phyloP scores from a whole-genome alignment of 345 rosid genomes.

The Noccaea bulbosa region DNA sequence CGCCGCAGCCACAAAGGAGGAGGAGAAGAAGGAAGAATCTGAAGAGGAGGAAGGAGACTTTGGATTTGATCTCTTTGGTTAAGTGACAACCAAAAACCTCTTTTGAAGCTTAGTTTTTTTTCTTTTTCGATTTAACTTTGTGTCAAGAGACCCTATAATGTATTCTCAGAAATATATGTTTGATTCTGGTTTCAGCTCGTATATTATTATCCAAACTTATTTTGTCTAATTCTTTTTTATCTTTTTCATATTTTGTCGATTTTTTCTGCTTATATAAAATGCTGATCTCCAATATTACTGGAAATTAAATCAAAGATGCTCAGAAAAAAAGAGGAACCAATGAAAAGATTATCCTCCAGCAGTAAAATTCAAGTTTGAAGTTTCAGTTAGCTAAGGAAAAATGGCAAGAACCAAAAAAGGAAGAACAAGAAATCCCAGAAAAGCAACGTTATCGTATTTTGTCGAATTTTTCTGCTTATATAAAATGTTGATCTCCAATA shows the following conservation, averaged over 20 bases:
- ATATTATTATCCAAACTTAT: background rate
- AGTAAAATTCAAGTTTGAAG: too few species aligned
- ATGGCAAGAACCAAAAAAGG: too few species aligned
- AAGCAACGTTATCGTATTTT: too few species aligned
- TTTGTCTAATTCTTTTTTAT: background rate
- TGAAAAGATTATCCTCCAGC: too few species aligned
- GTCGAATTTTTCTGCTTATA: background rate
- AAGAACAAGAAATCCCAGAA: too few species aligned
- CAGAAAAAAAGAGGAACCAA: too few species aligned
- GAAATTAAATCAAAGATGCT: too few species aligned
- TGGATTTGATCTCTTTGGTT: slow-evolving; percentile 76
- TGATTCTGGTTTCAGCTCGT: slow-evolving; percentile 19
- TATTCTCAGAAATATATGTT: slow-evolving; percentile 29
- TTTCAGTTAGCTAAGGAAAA: too few species aligned
- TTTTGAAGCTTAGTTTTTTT: background rate
- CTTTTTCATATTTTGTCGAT: background rate
- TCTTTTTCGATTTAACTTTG: background rate
- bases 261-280: too few species aligned
- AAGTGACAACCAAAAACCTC: slow-evolving; percentile 21
- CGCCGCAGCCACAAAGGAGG: slow-evolving; percentile 54
- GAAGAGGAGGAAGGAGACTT: slow-evolving; percentile 71
- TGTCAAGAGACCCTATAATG: background rate
- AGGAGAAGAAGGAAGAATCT: slow-evolving; percentile 65
- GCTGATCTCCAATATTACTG: too few species aligned
- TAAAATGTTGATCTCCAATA: too few species aligned